Base-by-base conservation (phyloP, 2,329 filamentous ascomycete species). In the Xylaria sp. region DNA sequence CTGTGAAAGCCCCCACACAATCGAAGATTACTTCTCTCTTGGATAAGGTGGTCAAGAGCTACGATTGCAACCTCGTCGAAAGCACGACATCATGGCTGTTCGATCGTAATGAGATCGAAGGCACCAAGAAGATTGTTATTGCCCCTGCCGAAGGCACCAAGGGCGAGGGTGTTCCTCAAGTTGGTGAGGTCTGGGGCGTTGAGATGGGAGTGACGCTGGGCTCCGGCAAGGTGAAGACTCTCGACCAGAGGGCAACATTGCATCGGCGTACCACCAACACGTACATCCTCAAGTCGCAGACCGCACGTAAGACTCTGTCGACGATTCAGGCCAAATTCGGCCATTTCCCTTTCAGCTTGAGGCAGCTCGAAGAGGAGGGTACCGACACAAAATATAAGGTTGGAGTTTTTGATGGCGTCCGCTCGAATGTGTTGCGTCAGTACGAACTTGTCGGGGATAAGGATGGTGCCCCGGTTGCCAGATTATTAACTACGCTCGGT, bases 11-110 rank as follows among this genome's bases (percentile, higher is more conserved):
- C 62, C 92, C 91, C 65, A 92, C 92, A 60, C 95, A 98, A 83
- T 84, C 88, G 77, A 91, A 94, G 83, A 98, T 99, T 77, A 96
- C 92, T 72, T 86, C 87, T 75, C 84, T 98, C 71, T 85, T 99
- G 59, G 94, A 97, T 83, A 97, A 96, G 87, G 89, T 98, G 53
- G 92, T 90, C 79, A 94, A 97, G 84, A 87, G 89, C 75, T 99
- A 97, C 82, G 94, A 93, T 70, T 94, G 92, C 86, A 97, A 91
- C 80, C 84, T 98, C 30, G 93, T 99, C 65, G 96, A 99, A 88
- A 97, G 94, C 87, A 99, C 96, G 71, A 99, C 96, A 50, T 97
- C 93, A 78, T 99, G 96, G 94, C 83, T 93, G 69, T 98, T 99
- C 80, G 94, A 93, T 78, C 92, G 93, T 80, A 97, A 98, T 82